Evolutionary conservation across 345 rosid genomes (phyloP), one percentile per base, ranked within the genome.

Genomic region (Alliaria petiolata): DNA sequence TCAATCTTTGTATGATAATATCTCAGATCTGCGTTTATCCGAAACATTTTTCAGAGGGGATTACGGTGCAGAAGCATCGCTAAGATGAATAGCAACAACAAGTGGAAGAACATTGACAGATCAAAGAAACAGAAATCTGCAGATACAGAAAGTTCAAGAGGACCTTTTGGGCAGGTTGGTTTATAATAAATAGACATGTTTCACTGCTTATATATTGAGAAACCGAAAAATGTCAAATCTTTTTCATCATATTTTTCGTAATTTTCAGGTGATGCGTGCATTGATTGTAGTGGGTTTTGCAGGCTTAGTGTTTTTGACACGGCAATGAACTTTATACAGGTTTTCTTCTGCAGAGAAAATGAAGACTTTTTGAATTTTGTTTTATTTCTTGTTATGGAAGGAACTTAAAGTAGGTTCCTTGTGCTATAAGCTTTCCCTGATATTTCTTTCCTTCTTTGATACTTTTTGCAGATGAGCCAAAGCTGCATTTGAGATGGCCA

Each of bases 221-320:
- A 15, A 58, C 35, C 67, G 13, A 46, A 6, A 57, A 33, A 17
- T n/a, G 9, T 60, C 0, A 14, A 34, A 22, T 6, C 59, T 4
- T 38, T 15, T 39, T 54, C 31, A 31, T 38, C 61, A 12, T 12
- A 19, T 38, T 6, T 30, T 3, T 47, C 13, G 28, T 36, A 6
- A 62, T 8, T 69, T 75, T 36, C 79, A 76, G 79, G 79, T 76
- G 22, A 62, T 76, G 53, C 74, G 79, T 46, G 75, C 75, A 1
- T 45, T 76, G 70, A 63, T 76, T 43, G 65, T 76, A 22, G 75
- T 25, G 40, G 75, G 79, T 63, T 76, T 76, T 76, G 79, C 71
- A 62, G 53, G 71, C 38, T 62, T 76, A 47, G 79, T 76, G 46
- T 46, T 76, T 69, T 47, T 76, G 65, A 76, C 79, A 28, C 47